Percentiles rank a stretch among this genome's conserved stretches.
Conservation (phyloP, 306 rosid genomes). For the Clitoria ternatea region DNA sequence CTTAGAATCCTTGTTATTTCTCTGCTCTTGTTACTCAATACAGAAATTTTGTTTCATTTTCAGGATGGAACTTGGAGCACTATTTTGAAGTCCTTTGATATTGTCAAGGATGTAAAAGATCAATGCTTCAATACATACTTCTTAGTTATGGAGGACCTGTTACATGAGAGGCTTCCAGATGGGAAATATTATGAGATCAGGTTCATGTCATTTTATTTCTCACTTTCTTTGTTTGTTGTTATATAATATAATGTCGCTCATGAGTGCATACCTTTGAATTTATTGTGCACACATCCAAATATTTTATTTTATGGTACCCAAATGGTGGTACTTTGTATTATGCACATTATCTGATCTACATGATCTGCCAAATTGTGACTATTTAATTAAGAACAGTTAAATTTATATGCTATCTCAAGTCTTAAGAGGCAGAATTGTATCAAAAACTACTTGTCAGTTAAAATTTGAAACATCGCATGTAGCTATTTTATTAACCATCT, state of each 20-base stretch:
- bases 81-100: slow-evolving; percentile 43
- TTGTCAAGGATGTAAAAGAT: slow-evolving; percentile 67
- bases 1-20: background rate
- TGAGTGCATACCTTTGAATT: background rate
- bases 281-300: background rate
- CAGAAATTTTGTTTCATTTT: slow-evolving; percentile 24
- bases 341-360: background rate
- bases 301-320: background rate
- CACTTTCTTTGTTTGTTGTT: background rate
- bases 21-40: slow-evolving; percentile 14
- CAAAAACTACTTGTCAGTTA: too few species aligned
- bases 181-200: slow-evolving; percentile 71
- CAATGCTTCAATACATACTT: slow-evolving; percentile 65
- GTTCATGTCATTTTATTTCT: slow-evolving; percentile 33
- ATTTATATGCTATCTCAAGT: too few species aligned
- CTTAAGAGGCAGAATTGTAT: background rate
- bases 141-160: slow-evolving; percentile 66
- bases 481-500: background rate
- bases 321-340: background rate
- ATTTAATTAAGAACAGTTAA: too few species aligned
- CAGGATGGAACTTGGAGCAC: slow-evolving; percentile 90
- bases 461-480: too few species aligned
- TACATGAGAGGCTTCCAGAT: slow-evolving; percentile 39
- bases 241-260: background rate
- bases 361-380: background rate